A percentile compares a stretch with the other conserved stretches of the same genome.
These are phyloP conservation scores for Acephala macrosclerotiorum DNA, from an alignment of 2,329 filamentous ascomycete genomes.

Conservation along the genomic window DNA sequence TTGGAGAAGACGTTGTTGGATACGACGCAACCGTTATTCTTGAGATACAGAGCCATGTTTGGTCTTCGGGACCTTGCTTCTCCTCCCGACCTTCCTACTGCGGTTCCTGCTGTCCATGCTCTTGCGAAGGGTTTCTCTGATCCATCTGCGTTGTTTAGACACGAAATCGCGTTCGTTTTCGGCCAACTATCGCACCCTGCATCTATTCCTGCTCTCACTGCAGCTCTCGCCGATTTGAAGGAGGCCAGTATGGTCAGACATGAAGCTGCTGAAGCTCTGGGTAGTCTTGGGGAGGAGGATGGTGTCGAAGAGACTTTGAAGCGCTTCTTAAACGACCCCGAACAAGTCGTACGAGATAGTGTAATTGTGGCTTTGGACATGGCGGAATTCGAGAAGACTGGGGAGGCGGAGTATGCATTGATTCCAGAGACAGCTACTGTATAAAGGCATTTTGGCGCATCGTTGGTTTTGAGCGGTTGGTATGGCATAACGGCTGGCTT, in stretches of 20 bases:
- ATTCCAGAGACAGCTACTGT: constrained; percentile 67
- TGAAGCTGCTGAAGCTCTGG: constrained; percentile 94
- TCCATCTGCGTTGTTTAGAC: constrained; percentile 89
- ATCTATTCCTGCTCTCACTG: constrained; percentile 89
- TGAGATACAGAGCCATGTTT: constrained; percentile 98
- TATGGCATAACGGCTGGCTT: not conserved
- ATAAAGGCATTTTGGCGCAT: constrained; percentile 25
- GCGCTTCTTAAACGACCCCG: constrained; percentile 86
- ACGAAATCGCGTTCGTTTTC: constrained; percentile 98
- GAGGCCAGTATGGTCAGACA: constrained; percentile 98
- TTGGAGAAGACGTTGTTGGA: constrained; percentile 83
- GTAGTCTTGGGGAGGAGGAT: constrained; percentile 90
- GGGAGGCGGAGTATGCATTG: constrained; percentile 89
- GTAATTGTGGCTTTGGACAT: constrained; percentile 96
- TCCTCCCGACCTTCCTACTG: constrained; percentile 88
- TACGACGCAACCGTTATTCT: constrained; percentile 80
- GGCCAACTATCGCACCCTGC: constrained; percentile 95
- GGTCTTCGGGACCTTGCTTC: constrained; percentile 93
- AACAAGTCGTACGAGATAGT: constrained; percentile 93
- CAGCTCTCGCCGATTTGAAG: constrained; percentile 76
- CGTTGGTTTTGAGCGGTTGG: constrained; percentile 1
- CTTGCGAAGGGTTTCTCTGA: constrained; percentile 87
- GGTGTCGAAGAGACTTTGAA: constrained; percentile 88
- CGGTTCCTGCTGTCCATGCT: constrained; percentile 84
- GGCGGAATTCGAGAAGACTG: constrained; percentile 94